These are phyloP conservation scores for Lichtheimia hyalospora DNA, from an alignment of 371 early-diverging fungal species.

Conservation along the genomic window DNA sequence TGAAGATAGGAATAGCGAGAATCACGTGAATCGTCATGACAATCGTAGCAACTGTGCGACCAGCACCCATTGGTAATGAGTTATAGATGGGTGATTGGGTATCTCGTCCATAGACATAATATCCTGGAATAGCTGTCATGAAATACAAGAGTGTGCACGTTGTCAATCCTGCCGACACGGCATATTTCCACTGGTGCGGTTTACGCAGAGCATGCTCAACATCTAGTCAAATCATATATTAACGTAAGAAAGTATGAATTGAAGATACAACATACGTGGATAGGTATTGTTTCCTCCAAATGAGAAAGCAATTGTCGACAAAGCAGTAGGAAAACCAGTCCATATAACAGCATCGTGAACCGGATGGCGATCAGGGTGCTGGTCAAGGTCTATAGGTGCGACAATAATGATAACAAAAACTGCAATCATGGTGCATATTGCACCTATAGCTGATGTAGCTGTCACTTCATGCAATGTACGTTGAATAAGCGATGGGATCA, in stretches of 20 bases:
- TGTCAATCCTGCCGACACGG: slow-evolving; percentile 65
- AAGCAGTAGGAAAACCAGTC: slow-evolving; percentile 57
- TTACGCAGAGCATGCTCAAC: slow-evolving; percentile 83
- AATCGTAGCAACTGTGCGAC: slow-evolving; percentile 65
- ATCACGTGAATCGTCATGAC: slow-evolving; percentile 86
- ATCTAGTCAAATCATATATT: neutral
- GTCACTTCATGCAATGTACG: slow-evolving; percentile 82
- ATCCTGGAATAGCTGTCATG: slow-evolving; percentile 77
- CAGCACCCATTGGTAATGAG: slow-evolving; percentile 64
- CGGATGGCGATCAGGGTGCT: slow-evolving; percentile 7
- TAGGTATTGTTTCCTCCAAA: slow-evolving; percentile 60
- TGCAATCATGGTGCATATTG: slow-evolving; percentile 52
- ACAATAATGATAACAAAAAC: slow-evolving; percentile 46
- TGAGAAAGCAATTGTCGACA: slow-evolving; percentile 64
- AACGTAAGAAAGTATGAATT: neutral
- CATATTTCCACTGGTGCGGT: slow-evolving; percentile 77
- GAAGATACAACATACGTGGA: slow-evolving; percentile 36
- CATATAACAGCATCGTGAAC: slow-evolving; percentile 39
- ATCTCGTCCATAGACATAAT: slow-evolving; percentile 74
- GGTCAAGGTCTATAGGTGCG: slow-evolving; percentile 24
- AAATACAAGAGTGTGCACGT: slow-evolving; percentile 79
- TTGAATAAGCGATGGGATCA: slow-evolving; percentile 71
- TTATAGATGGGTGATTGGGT: slow-evolving; percentile 78
- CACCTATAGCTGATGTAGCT: slow-evolving; percentile 44
- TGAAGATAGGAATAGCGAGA: slow-evolving; percentile 81